Base-by-base conservation (phyloP, 1,284 basidiomycete species). In the Austroboletus olivaceoglutinosus region DNA sequence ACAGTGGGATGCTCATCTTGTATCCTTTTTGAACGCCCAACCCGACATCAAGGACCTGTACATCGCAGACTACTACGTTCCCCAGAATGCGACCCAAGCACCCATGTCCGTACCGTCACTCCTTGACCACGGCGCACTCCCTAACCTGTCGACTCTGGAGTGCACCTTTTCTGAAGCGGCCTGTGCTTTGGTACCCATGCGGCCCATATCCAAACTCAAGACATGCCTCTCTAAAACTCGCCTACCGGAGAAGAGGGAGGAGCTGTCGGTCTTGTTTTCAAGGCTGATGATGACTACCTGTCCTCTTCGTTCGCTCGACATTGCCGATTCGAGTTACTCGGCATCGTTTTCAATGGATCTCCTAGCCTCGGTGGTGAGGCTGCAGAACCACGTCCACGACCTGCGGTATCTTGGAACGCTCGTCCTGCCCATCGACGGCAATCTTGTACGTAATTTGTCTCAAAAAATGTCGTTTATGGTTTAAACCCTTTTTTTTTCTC, bases 141-240 rank as follows among this genome's bases (percentile, higher is more conserved):
- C 78, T 45, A 69, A 69, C 45, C 67, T 85, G 31, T 70, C 76
- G 9, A 74, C 68, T 22, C 62, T 86, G 37, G 82, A 86, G 66
- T 86, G 84, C 65, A 82, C 83, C 4, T 85, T 84, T 63, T 70
- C 76, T 22, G 83, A 83, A 65, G 84, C 83, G 1, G 82, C 80
- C 5, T 70, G 71, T 42, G 70, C 73, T 10, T 67, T 85, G 15
- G 73, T 79, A n/a, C 81, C 82, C 2, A 70, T 70, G 13, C 72
- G 83, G 2, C 82, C 83, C 5, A 65, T 86, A 39, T 73, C 75
- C 2, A 77, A 76, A 47, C 72, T 86, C 53, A 86, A 86, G 63
- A 83, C 83, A n/a, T 85, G 83, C 58, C 81, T 86, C 62, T 83
- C 83, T 21, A 71, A 71, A 47, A 70, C 77, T n/a, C 70, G 71